A percentile compares a stretch with the other conserved stretches of the same genome.
Evolutionary conservation across 2,329 filamentous ascomycete species (phyloP).

Genomic region (Penicillium sp.): DNA sequence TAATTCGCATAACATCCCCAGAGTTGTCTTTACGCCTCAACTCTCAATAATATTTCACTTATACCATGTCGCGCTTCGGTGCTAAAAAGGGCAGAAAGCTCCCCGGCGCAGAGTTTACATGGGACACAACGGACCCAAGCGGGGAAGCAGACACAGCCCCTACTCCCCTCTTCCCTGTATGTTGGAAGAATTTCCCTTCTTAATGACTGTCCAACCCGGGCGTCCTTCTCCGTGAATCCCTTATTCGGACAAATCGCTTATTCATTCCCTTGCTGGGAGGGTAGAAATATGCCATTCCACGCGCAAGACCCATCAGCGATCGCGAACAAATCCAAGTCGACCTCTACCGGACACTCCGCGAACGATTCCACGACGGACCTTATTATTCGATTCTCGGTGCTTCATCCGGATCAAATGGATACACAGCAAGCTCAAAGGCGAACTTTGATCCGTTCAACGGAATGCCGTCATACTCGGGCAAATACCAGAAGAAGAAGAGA

Average conservation of each 20-base stretch:
- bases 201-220: not conserved
- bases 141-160: conserved; percentile 51
- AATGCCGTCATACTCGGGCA: conserved; percentile 64
- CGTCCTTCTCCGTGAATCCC: not conserved
- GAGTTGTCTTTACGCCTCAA: not conserved
- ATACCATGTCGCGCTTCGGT: conserved; percentile 46
- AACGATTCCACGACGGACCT: conserved; percentile 63
- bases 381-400: conserved; percentile 61
- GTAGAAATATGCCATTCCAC: conserved; percentile 46
- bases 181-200: conserved; percentile 22
- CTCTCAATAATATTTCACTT: not conserved
- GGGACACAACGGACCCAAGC: conserved; percentile 42
- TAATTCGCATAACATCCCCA: not conserved
- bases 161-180: conserved; percentile 54
- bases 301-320: conserved; percentile 36
- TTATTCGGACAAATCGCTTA: not conserved
- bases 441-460: conserved; percentile 66
- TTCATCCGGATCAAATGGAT: conserved; percentile 48
- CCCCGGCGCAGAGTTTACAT: conserved; percentile 49
- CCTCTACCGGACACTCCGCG: conserved; percentile 57
- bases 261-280: not conserved
- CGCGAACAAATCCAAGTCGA: conserved; percentile 56
- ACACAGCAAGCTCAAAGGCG: conserved; percentile 45
- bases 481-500: conserved; percentile 62
- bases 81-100: conserved; percentile 44